Conservation (phyloP, 768 basidiomycete species). For the Pisolithus sp. region DNA sequence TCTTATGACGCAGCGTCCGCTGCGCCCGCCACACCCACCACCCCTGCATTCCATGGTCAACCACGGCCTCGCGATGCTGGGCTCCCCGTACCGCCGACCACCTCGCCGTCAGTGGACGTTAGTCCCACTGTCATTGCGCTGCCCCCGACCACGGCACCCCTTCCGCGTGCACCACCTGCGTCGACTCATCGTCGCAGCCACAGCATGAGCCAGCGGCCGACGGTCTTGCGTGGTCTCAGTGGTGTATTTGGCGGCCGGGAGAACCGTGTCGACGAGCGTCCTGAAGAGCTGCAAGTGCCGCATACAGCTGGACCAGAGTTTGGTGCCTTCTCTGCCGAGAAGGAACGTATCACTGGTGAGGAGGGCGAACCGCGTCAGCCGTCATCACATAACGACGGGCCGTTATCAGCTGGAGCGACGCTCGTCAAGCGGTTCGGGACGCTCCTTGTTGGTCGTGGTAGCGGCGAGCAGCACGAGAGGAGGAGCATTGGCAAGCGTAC, state of each 20-base stretch:
- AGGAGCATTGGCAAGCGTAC: constrained; percentile 38
- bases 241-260: constrained; percentile 48
- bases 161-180: constrained; percentile 68
- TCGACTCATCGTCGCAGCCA: constrained; percentile 79
- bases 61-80: constrained; percentile 66
- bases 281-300: constrained; percentile 36
- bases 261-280: constrained; percentile 38
- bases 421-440: constrained; percentile 77
- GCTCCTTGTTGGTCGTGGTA: constrained; percentile 46
- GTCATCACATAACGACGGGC: constrained; percentile 15
- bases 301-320: constrained; percentile 65
- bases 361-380: constrained; percentile 16
- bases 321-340: constrained; percentile 42
- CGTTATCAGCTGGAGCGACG: constrained; percentile 55
- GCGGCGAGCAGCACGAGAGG: constrained; percentile 37
- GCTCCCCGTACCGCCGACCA: constrained; percentile 31
- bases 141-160: constrained; percentile 19
- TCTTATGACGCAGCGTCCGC: constrained; percentile 58
- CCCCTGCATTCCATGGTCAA: constrained; percentile 51
- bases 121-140: constrained; percentile 13
- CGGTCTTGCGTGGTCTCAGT: constrained; percentile 46
- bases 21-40: constrained; percentile 47
- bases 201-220: constrained; percentile 73
- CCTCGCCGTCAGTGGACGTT: constrained; percentile 28
- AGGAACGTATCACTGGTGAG: constrained; percentile 21